Evolutionary conservation across 2,329 filamentous ascomycete species (phyloP), one percentile per base, ranked within the genome.

Genomic region (Cryphonectria nitschkei): DNA sequence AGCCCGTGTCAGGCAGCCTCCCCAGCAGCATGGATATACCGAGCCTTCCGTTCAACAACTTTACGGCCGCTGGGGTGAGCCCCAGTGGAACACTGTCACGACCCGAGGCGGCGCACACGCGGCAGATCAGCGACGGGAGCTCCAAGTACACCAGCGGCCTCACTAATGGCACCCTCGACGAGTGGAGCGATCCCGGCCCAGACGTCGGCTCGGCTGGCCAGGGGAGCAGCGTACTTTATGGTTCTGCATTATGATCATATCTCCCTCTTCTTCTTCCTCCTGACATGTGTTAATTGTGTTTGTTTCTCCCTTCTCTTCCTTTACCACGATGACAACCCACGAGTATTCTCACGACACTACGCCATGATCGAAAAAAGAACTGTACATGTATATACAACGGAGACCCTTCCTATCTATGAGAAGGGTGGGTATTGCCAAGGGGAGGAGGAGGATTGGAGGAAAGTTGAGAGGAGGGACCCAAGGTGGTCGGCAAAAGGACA

Each of bases 151-250:
- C 83, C 37, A 88, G 85, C 74, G 85, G 85, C 58, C 77, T 84
- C 11, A 86, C 81, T 76, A 74, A 83, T 74, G 79, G 78, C 65
- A 68, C 66, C 43, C 54, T 69, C 52, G 69, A 67, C 26, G 83
- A 82, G 39, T 88, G 82, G 85, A 85, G 84, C 68, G 86, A 87
- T 68, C 86, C 86, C 0, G 86, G 86, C 0, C 86, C 86, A 2
- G 86, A 88, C 73, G 80, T 88, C 0, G 86, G 86, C 0, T 81
- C 83, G 0, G 80, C 76, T 58, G 68, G n/a, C 54, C 46, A 58
- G n/a, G 34, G 34, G 22, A 34, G 66, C 52, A 69, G 69, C 61
- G 39, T 71, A 41, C 56, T 22, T 61, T 65, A 68, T 67, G 69
- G 69, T 19, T 65, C 68, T 37, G 69, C 69, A 43, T 54, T 71